Evolutionary conservation across 495 filamentous ascomycete species (phyloP), one percentile per base, ranked within the genome.

Genomic region (Xanthoparmelia taractica): DNA sequence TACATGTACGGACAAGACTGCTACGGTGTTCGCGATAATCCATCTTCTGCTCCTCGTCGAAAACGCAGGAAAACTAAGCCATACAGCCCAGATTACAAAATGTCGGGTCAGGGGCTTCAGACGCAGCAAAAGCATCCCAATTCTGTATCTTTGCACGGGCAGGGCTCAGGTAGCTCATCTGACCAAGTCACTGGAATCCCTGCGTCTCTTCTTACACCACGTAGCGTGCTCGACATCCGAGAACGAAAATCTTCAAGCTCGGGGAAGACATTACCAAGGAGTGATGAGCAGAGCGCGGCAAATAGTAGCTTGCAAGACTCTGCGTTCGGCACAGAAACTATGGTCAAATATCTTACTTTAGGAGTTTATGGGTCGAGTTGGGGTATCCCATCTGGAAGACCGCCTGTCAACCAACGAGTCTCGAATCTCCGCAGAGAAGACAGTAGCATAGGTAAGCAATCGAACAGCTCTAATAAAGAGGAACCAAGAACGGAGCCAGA

Each of bases 21-120:
- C 23, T 96, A 95, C 73, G 92, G 92, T 29, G 84, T 96, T 25
- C 77, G 77, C 57, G 87, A 93, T 17, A 90, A 90, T 64, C 85
- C 89, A 34, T 78, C 75, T 15, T 82, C 86, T 12, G 78, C 76
- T 61, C 84, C 75, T 37, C 75, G 77, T 52, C 72, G 77, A 65
- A 79, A 67, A 63, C 73, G 75, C 11, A 76, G 66, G 40, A 69
- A 67, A 67, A 69, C 56, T 60, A 70, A 56, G 69, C 25, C 45
- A 60, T 25, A 12, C 18, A 40, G 55, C 52, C 31, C n/a, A 18
- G 45, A 56, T 43, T 1, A 29, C 23, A 25, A 27, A n/a, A 36
- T 33, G 33, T 50, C 45, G 20, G 37, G 33, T 10, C 33, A 31
- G 59, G 15, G 47, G n/a, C 5, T 31, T 57, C 40, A 45, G 2